Percentiles rank a stretch among this genome's conserved stretches.
Conservation (phyloP, 345 rosid species). For the Rhizophora apiculata region DNA sequence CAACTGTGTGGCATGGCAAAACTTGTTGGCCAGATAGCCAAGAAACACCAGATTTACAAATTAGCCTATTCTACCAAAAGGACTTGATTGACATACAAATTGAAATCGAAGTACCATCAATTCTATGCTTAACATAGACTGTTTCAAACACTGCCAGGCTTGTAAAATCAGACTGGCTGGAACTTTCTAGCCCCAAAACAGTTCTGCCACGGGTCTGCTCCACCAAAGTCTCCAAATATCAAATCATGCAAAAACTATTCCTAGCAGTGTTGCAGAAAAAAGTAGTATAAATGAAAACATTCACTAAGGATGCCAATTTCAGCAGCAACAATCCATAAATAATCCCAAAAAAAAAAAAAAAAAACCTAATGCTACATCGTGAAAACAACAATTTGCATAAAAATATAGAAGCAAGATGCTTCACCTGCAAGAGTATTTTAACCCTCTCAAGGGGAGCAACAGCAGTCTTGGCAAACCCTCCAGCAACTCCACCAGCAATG, state of each 20-base stretch:
- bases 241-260: no score
- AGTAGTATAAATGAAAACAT: no score
- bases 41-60: not conserved
- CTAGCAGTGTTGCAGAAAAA: no score
- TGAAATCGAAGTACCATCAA: not conserved
- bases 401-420: not conserved
- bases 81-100: not conserved
- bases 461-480: slow-evolving; percentile 85
- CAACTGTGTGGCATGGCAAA: not conserved
- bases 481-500: slow-evolving; percentile 95
- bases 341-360: not conserved
- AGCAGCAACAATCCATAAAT: not conserved
- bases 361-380: not conserved
- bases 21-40: no score
- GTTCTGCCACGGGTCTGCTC: no score
- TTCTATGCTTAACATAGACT: not conserved
- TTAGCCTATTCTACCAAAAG: not conserved
- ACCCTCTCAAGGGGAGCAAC: slow-evolving; percentile 90
- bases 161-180: not conserved
- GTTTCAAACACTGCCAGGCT: not conserved
- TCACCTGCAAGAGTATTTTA: slow-evolving; percentile 91
- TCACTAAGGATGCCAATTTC: no score
- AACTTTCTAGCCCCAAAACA: not conserved
- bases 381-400: not conserved
- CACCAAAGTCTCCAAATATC: no score